These are phyloP conservation scores for Flaveria ramosissima DNA, from an alignment of 129 eudicot genomes.

Conservation along the genomic window DNA sequence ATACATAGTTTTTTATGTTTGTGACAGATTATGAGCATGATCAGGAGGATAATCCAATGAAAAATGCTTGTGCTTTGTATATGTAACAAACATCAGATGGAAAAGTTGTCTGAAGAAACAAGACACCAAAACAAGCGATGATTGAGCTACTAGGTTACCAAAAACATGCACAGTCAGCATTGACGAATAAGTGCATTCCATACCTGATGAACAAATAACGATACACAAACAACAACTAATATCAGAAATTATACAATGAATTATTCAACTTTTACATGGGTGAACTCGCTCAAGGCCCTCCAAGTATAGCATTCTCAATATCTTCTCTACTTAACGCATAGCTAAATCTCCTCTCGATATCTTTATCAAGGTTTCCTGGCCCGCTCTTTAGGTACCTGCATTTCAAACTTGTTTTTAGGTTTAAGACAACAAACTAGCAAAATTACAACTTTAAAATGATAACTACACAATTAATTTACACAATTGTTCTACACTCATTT, in stretches of 20 bases:
- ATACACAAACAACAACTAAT: slow-evolving; percentile 27
- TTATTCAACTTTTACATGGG: background rate
- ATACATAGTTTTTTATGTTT: no score
- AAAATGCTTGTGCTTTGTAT: background rate
- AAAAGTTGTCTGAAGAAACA: no score
- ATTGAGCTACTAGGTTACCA: background rate
- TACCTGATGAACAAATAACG: background rate
- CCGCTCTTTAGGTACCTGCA: slow-evolving; percentile 90
- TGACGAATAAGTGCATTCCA: slow-evolving; percentile 6
- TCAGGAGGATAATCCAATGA: background rate
- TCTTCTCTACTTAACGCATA: slow-evolving; percentile 97
- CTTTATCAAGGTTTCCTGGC: slow-evolving; percentile 87
- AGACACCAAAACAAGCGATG: background rate
- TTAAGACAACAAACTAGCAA: slow-evolving; percentile 6
- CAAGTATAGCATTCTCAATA: slow-evolving; percentile 95
- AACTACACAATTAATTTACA: no score
- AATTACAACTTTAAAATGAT: background rate
- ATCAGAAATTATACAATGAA: background rate
- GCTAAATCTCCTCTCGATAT: slow-evolving; percentile 91
- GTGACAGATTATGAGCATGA: no score
- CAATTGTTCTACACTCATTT: background rate
- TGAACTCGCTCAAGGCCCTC: slow-evolving; percentile 67
- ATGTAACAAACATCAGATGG: background rate
- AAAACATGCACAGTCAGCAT: slow-evolving; percentile 1
- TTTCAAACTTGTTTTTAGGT: slow-evolving; percentile 18